Base-by-base conservation (phyloP, 495 filamentous ascomycete species). In the Gamarada debralockiae region DNA sequence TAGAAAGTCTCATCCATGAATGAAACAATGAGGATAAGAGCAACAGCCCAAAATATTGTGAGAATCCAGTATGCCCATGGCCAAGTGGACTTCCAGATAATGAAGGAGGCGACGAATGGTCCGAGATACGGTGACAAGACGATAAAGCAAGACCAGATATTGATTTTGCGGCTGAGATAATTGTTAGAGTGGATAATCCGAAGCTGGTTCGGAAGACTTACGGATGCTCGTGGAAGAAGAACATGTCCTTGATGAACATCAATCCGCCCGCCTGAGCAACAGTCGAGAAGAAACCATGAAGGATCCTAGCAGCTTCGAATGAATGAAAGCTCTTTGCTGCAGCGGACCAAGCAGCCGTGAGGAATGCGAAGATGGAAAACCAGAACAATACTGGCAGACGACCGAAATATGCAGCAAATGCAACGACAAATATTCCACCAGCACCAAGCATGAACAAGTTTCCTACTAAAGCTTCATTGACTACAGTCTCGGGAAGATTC, bases 181-280 rank as follows among this genome's bases (percentile, higher is more conserved):
- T 6, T 7, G 18, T 39, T 39, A 39, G 37, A 15, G 18, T 15
- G n/a, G n/a, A 15, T 15, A 6, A 3, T 15, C n/a, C 27, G 27
- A 10, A 29, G 5, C 4, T 39, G 6, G 4, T 4, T n/a, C n/a
- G 37, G 18, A 14, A 7, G 37, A 39, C 37, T 39, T 39, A 39
- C 37, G 57, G 39, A 38, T 61, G 58, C 45, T 61, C 58, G 41
- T 61, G 58, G 45, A 61, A 50, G 40, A 61, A 61, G 39, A 59
- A 61, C 39, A 64, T 59, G 37, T 62, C 56, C 45, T 62, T 53
- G 60, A 64, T 64, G 47, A 57, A 53, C 48, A 57, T 57, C 21
- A 60, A 42, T 14, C 55, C 58, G n/a, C 37, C 37, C 37, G 37
- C 38, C 9, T 52, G 27, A 27, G 21, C 23, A 12, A 36, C 27